phyloP scores from a whole-genome alignment of 1,284 basidiomycete species.

The Tilletia caries region DNA sequence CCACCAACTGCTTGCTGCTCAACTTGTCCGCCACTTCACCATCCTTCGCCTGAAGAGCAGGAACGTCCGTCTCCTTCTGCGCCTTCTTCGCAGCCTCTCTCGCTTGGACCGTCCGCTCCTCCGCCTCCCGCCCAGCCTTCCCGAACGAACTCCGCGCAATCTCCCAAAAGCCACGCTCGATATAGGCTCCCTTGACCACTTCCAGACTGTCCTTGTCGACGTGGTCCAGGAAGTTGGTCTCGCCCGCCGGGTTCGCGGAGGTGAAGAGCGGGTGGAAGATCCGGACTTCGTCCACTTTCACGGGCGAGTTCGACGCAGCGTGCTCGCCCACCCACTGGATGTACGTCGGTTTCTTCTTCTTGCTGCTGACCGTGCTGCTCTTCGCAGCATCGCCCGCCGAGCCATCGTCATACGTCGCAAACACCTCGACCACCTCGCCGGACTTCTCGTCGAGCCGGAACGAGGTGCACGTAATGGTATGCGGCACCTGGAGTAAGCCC shows the following conservation, averaged over 20 bases:
- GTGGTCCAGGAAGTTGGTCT: conserved; percentile 70
- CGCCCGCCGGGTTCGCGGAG: conserved; percentile 78
- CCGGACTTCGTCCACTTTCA: conserved; percentile 80
- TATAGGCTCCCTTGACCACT: conserved; percentile 71
- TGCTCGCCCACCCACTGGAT: conserved; percentile 98
- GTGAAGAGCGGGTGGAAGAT: conserved; percentile 93
- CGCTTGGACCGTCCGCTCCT: conserved; percentile 57
- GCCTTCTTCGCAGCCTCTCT: conserved; percentile 60
- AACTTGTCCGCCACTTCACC: conserved; percentile 30
- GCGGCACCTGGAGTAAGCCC: conserved; percentile 90
- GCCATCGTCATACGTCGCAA: conserved; percentile 69
- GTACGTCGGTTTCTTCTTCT: conserved; percentile 81
- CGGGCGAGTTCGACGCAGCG: conserved; percentile 71
- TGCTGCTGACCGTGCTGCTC: too few relatives aligned
- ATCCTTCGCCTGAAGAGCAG: conserved; percentile 39
- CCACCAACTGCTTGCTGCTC: conserved; percentile 76
- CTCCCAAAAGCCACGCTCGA: conserved; percentile 85
- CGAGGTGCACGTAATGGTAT: conserved; percentile 88
- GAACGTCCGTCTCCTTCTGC: conserved; percentile 56
- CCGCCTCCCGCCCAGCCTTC: conserved; percentile 68
- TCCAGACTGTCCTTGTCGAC: conserved; percentile 77
- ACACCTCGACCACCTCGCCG: conserved; percentile 70
- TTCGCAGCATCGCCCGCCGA: neutral
- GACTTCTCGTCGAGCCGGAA: conserved; percentile 64
- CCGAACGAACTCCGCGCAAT: conserved; percentile 69